Conservation (phyloP, 139 green algal species). For the Tetradesmus lagerheimii region DNA sequence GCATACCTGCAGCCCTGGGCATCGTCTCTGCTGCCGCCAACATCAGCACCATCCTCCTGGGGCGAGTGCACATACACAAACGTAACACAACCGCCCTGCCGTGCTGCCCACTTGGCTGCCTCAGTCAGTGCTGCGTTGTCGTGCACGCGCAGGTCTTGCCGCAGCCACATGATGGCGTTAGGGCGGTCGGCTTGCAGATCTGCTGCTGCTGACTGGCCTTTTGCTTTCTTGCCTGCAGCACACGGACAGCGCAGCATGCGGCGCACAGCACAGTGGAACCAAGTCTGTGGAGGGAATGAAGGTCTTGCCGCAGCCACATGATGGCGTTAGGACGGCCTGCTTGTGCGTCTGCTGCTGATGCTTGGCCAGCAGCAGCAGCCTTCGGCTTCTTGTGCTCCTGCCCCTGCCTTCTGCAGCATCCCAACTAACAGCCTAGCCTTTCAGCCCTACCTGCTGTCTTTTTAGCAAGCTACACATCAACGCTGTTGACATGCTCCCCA, state of each 20-base stretch:
- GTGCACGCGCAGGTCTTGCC: slow-evolving; percentile 69
- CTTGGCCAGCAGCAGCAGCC: neutral
- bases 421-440: no score
- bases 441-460: neutral
- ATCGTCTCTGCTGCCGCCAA: neutral
- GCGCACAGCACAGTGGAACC: no score
- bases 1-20: neutral
- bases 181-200: neutral
- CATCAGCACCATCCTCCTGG: slow-evolving; percentile 56
- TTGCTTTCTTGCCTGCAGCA: slow-evolving; percentile 37
- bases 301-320: slow-evolving; percentile 64
- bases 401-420: neutral
- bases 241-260: no score
- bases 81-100: slow-evolving; percentile 51
- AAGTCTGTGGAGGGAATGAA: slow-evolving; percentile 28
- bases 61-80: slow-evolving; percentile 66
- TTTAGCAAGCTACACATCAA: neutral
- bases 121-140: slow-evolving; percentile 71
- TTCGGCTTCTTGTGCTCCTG: slow-evolving; percentile 42
- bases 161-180: slow-evolving; percentile 60
- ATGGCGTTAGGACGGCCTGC: slow-evolving; percentile 44
- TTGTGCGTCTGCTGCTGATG: neutral
- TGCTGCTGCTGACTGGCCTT: neutral
- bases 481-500: slow-evolving; percentile 15
- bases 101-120: slow-evolving; percentile 48